Base-by-base conservation (phyloP, 208 protist genomes). In the Trypanosoma brucei region DNA sequence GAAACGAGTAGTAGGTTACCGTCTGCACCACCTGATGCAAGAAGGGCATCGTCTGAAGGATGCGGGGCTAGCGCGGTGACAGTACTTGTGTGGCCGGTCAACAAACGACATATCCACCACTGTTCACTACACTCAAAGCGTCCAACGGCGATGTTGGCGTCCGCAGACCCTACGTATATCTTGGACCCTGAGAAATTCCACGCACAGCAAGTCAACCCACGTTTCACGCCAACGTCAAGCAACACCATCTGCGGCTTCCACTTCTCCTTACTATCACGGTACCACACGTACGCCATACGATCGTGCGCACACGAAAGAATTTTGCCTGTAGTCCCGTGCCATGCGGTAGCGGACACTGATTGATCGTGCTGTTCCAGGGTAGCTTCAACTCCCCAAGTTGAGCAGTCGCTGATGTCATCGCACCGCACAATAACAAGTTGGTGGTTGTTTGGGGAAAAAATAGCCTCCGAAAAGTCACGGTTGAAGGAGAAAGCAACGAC, bases 31-130 rank as follows among this genome's bases (percentile, higher is more conserved):
- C 75, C 78, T 33, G 78, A 71, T 3, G 78, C 75, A 31, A 88
- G n/a, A 22, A 72, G 44, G 1, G 75, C 44, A 51, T 84, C 75
- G 48, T 83, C 72, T 44, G n/a, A 62, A 39, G 82, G 72, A 59
- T 88, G 82, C 39, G 82, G 76, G 3, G 70, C 82, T 7, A 65
- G 68, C 3, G 68, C 44, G 0, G 78, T 68, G 22, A 79, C 63
- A 30, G 68, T 70, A 48, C 68, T 75, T 8, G 11, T 61, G 64
- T 79, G 74, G n/a, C 38, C 52, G 0, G 44, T 33, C 9, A 82
- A 38, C 0, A 81, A 60, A 36, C 73, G 59, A 61, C 82, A 88
- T 11, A 83, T 70, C 82, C 82, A 88, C 82, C 82, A 88, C 50
- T 71, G 50, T 38, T 84, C 65, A 9, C 53, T 50, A 2, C 44